Base-by-base conservation (phyloP, 2,329 filamentous ascomycete species). In the Trichoderma guizhouense region DNA sequence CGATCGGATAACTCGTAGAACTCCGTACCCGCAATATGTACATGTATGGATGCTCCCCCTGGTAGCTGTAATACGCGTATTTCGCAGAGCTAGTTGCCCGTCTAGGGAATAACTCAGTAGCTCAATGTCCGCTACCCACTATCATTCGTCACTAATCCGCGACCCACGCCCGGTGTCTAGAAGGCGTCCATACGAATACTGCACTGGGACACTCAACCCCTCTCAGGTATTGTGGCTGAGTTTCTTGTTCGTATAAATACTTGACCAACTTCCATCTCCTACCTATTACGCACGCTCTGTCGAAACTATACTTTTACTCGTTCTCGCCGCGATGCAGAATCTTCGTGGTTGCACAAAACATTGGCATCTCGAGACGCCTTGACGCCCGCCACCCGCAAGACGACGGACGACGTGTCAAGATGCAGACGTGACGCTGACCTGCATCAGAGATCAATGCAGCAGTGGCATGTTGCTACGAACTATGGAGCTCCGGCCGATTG, bases 51-150 rank as follows among this genome's bases (percentile, higher is more conserved):
- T 43, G 39, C 39, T 39, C 36, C 39, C 39, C 39, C 43, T 51
- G 18, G 43, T 21, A 21, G n/a, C 47, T 7, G 11, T 6, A 53
- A 53, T 53, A 53, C 47, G 47, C 47, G 47, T 53, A 53, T 53
- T 53, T 14, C 21, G 2, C 11, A 24, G 47, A 53, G 47, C 47
- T 53, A 53, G 47, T 21, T 53, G 47, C 47, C 47, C 47, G 11
- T 14, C 47, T 53, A 53, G 21, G 47, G 47, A 24, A 63, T 75
- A 66, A 39, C 43, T 51, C 43, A 66, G n/a, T 26, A 51, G 15
- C 43, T 51, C 47, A 53, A 12, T 24, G 47, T 53, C 47, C 47
- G 21, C 47, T 53, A 53, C 21, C 47, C n/a, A 24, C 47, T 14
- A 24, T 53, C 47, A 53, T 53, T 53, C 47, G 47, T 53, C 47